Evolutionary conservation across 176 grass and related monocot genomes (phyloP), one percentile per base, ranked within the genome.

Genomic region (Pontederia crassipes): DNA sequence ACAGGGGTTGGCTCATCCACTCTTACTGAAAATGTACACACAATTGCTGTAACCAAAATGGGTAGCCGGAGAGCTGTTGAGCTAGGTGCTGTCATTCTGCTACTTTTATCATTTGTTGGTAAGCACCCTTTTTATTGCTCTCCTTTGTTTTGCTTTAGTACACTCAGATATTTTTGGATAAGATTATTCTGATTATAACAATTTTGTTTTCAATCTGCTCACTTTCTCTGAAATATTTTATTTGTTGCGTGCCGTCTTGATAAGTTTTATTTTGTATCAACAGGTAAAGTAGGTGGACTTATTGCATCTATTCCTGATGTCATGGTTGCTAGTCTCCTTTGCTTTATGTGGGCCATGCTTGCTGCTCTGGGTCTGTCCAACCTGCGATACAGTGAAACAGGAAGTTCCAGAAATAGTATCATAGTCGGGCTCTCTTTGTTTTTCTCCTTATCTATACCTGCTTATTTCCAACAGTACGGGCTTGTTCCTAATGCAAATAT

Each of bases 41-140:
- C 93, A 48, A 92, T 98, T 68, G 93, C 93, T 74, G 81, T 91
- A 40, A 98, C 87, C 65, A 98, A 98, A 92, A 92, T 98, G 93
- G 93, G 87, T 65, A 98, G 81, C 40, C 81, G 87, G 46, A 86
- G 77, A 75, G 87, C 84, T 65, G 81, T 98, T 65, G 84, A 89
- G 72, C 87, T 98, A 46, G 87, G 93, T 67, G 93, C 87, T 69
- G 65, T 85, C 69, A 72, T 92, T 76, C 84, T 98, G 35, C 45
- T 98, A 69, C 49, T 98, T 26, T 17, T 98, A 48, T 86, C 93
- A 71, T 55, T 92, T 62, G 68, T 98, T 55, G 93, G 87, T 98
- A 90, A 84, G 74, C 67, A 59, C 56, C 20, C 29, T 55, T 65
- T 62, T 46, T 58, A 1, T 17, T 20, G 4, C 51, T 56, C 48